Evolutionary conservation across 306 rosid genomes (phyloP).

Genomic region (Astragalus membranaceus): DNA sequence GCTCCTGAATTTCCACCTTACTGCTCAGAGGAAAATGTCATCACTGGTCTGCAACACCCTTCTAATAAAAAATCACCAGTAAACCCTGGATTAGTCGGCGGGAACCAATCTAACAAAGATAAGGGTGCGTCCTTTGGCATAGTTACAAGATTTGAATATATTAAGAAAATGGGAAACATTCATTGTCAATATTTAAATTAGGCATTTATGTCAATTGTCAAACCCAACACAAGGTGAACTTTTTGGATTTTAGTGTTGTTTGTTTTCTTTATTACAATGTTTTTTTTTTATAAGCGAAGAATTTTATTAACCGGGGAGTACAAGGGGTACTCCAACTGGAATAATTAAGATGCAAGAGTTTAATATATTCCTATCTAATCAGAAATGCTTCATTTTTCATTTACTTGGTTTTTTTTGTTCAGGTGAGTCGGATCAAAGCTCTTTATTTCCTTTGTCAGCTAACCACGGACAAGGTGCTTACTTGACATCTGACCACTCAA

Average conservation of each 20-base stretch:
- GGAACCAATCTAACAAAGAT: constrained; percentile 2
- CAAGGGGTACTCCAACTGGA: no score
- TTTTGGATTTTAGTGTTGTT: no score
- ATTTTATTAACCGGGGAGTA: no score
- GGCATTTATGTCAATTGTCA: no score
- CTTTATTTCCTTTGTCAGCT: constrained; percentile 16
- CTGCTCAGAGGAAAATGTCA: constrained; percentile 22
- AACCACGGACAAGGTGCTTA: neutral
- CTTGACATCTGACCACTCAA: constrained; percentile 16
- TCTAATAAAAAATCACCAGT: constrained; percentile 2
- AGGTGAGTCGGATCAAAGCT: constrained; percentile 40
- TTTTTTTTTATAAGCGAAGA: no score
- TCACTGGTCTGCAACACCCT: constrained; percentile 21
- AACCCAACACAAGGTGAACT: no score
- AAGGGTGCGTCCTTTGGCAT: constrained; percentile 18
- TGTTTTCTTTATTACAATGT: no score
- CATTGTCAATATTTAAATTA: no score
- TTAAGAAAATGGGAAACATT: no score
- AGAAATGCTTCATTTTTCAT: neutral
- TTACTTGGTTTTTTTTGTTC: neutral
- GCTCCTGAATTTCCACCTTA: constrained; percentile 15
- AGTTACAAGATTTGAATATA: no score
- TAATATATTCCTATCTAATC: no score
- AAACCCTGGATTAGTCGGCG: neutral
- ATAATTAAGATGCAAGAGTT: no score